phyloP scores from a whole-genome alignment of 2,329 filamentous ascomycete genomes.

The Hymenoscyphus fraxineus region DNA sequence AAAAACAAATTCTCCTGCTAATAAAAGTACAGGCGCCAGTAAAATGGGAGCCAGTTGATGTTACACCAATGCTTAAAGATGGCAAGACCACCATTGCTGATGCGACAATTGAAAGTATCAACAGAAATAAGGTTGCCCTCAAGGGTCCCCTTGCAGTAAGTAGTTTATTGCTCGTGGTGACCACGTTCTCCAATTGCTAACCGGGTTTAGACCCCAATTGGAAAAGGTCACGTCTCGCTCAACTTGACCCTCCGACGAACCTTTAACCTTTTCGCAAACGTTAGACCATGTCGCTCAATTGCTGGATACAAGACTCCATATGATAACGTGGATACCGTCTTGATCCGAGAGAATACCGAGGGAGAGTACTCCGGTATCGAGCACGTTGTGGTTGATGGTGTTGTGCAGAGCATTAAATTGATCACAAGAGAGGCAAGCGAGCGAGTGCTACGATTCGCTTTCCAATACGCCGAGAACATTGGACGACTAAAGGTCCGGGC shows the following conservation, averaged over 20 bases:
- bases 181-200: constrained; percentile 15
- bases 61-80: constrained; percentile 88
- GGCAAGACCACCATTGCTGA: constrained; percentile 95
- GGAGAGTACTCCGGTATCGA: constrained; percentile 99
- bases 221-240: constrained; percentile 98
- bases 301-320: constrained; percentile 98
- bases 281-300: constrained; percentile 95
- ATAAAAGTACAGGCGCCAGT: constrained; percentile 66
- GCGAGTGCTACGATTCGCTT: constrained; percentile 93
- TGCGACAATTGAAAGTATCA: constrained; percentile 87
- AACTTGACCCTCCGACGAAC: constrained; percentile 98
- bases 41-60: constrained; percentile 95
- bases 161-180: constrained; percentile 27
- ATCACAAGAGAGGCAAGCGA: constrained; percentile 94
- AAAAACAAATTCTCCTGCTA: constrained; percentile 20
- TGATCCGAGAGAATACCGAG: constrained; percentile 99
- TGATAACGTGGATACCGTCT: constrained; percentile 91
- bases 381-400: constrained; percentile 95
- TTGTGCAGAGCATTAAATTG: constrained; percentile 99
- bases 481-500: constrained; percentile 96
- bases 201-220: constrained; percentile 71
- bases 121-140: constrained; percentile 92
- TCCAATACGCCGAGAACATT: constrained; percentile 93
- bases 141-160: constrained; percentile 94
- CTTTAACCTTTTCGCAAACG: constrained; percentile 99